phyloP scores from a whole-genome alignment of 1,139 yeast species.

The Blastobotrys ciferrii region DNA sequence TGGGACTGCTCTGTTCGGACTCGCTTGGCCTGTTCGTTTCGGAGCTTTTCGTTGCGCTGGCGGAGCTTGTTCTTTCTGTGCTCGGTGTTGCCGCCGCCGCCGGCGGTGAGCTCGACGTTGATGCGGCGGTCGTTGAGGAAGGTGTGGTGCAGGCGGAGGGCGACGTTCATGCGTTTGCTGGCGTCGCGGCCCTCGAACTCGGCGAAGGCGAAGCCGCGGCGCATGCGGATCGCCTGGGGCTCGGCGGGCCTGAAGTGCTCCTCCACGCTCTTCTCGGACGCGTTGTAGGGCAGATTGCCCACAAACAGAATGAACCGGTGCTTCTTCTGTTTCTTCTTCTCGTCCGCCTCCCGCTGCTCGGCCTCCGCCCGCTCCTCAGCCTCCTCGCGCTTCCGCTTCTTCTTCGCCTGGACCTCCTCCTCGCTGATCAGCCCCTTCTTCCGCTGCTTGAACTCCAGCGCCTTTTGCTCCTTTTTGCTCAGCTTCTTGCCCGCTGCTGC shows the following conservation, averaged over 20 bases:
- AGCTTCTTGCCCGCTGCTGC: no score
- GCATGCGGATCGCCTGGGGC: constrained; percentile 73
- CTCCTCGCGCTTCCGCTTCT: constrained; percentile 18
- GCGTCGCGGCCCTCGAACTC: constrained; percentile 74
- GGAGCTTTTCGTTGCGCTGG: constrained; percentile 72
- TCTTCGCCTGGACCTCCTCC: constrained; percentile 16
- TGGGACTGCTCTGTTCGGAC: constrained; percentile 29
- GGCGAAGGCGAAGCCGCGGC: constrained; percentile 87
- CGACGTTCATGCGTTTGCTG: constrained; percentile 67
- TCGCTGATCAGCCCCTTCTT: constrained; percentile 36
- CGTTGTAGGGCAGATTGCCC: constrained; percentile 84
- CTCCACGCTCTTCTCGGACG: constrained; percentile 58
- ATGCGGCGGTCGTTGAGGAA: constrained; percentile 66
- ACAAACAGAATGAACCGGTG: constrained; percentile 77
- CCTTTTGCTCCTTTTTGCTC: constrained; percentile 43
- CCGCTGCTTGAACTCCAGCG: constrained; percentile 63
- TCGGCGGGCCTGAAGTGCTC: constrained; percentile 79
- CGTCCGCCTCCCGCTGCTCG: constrained; percentile 44
- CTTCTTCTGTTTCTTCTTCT: constrained; percentile 20
- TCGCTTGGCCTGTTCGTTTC: constrained; percentile 56
- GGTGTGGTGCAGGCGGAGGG: constrained; percentile 79
- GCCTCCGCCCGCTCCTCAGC: constrained; percentile 28
- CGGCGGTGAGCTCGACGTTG: constrained; percentile 94
- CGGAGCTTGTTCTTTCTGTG: constrained; percentile 67
- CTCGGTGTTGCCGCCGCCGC: constrained; percentile 93